Conservation (phyloP, 2,329 filamentous ascomycete genomes). For the Penicillium griseofulvum region DNA sequence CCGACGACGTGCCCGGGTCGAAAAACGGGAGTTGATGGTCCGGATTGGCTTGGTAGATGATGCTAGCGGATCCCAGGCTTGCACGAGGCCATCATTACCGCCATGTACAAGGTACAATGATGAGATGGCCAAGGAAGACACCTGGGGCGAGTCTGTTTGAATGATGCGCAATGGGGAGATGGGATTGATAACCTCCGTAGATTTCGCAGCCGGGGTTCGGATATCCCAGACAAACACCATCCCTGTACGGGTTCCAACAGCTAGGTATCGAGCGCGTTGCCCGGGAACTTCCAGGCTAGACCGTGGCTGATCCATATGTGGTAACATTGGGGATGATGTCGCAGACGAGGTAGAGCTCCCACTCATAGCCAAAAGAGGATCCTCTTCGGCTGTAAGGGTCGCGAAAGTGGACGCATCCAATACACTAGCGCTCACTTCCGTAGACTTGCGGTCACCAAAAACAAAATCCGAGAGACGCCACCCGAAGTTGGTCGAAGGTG, state of each 20-base stretch:
- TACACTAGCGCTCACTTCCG: slow-evolving; percentile 66
- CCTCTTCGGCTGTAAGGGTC: slow-evolving; percentile 69
- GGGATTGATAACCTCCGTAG: slow-evolving; percentile 54
- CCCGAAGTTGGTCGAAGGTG: slow-evolving; percentile 51
- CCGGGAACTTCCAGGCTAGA: slow-evolving; percentile 69
- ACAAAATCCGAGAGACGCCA: slow-evolving; percentile 65
- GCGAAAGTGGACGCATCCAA: slow-evolving; percentile 75
- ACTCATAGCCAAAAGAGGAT: slow-evolving; percentile 65
- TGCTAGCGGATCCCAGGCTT: slow-evolving; percentile 93
- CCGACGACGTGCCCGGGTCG: slow-evolving; percentile 76
- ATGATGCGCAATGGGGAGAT: slow-evolving; percentile 75
- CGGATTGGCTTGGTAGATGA: slow-evolving; percentile 75
- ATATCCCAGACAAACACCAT: slow-evolving; percentile 82
- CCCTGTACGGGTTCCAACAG: slow-evolving; percentile 75
- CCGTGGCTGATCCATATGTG: slow-evolving; percentile 44
- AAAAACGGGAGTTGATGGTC: slow-evolving; percentile 82
- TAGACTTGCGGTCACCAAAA: slow-evolving; percentile 58
- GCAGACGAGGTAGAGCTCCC: slow-evolving; percentile 55
- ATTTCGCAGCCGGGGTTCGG: slow-evolving; percentile 61
- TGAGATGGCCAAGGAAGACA: slow-evolving; percentile 78
- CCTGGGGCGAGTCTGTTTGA: slow-evolving; percentile 83
- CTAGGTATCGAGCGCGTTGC: slow-evolving; percentile 75
- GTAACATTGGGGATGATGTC: slow-evolving; percentile 52
- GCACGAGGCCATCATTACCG: slow-evolving; percentile 89
- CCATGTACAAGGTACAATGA: slow-evolving; percentile 88